These are phyloP conservation scores for Albatrellus ellisii DNA, from an alignment of 768 basidiomycete species.

Conservation along the genomic window DNA sequence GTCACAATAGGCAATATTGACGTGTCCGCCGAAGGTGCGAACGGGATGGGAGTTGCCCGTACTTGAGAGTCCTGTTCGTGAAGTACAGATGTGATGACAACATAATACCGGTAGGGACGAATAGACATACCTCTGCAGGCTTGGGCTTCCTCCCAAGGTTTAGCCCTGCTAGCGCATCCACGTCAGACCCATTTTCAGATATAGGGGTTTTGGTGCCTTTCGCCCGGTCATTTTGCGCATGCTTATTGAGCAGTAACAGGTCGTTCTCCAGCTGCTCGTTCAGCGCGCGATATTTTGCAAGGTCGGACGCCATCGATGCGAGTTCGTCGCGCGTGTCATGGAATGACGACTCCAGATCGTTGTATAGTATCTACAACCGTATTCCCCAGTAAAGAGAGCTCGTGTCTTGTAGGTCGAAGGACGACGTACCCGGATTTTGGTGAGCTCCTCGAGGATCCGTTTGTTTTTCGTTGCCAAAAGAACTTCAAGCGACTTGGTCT, in stretches of 20 bases:
- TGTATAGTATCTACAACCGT: conserved; percentile 54
- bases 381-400: neutral
- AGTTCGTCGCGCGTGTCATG: conserved; percentile 44
- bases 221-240: conserved; percentile 25
- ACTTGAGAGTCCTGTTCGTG: conserved; percentile 17
- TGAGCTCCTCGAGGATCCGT: conserved; percentile 82
- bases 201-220: conserved; percentile 17
- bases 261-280: conserved; percentile 93
- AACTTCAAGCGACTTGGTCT: conserved; percentile 76
- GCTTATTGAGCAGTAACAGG: conserved; percentile 66
- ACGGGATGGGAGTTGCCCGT: conserved; percentile 54
- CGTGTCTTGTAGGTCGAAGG: neutral
- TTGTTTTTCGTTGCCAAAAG: conserved; percentile 92
- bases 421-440: conserved; percentile 64
- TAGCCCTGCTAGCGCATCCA: conserved; percentile 61
- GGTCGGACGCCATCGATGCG: conserved; percentile 42
- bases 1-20: conserved; percentile 98
- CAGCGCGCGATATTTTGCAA: conserved; percentile 64
- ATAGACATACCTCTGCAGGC: conserved; percentile 6
- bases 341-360: conserved; percentile 66
- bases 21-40: conserved; percentile 68
- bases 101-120: neutral
- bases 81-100: neutral
- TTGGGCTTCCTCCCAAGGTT: conserved; percentile 49
- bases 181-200: conserved; percentile 17